phyloP scores from a whole-genome alignment of 495 filamentous ascomycete species.

The Aspergillus hancockii region DNA sequence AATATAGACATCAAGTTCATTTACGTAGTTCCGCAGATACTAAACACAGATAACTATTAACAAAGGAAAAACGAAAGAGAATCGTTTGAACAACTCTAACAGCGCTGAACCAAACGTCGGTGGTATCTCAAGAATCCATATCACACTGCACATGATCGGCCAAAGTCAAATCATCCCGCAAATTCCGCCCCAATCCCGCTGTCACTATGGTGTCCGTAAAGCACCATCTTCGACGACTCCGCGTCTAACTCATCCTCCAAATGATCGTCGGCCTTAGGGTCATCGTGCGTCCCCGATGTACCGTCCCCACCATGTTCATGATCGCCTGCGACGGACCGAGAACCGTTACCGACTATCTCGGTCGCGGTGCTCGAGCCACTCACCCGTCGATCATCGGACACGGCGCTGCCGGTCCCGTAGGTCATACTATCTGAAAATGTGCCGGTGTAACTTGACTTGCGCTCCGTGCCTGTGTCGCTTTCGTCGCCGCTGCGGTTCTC shows the following conservation, averaged over 20 bases:
- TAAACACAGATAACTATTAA: neutral
- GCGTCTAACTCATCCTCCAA: constrained; percentile 27
- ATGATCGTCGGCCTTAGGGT: constrained; percentile 19
- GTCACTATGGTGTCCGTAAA: constrained; percentile 44
- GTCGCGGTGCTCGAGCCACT: constrained; percentile 51
- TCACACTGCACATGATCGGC: constrained; percentile 3
- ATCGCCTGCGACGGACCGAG: constrained; percentile 14
- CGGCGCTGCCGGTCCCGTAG: constrained; percentile 49
- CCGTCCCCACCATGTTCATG: constrained; percentile 18
- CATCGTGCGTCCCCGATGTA: constrained; percentile 15
- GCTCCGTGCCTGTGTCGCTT: constrained; percentile 55
- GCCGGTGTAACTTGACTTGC: constrained; percentile 53
- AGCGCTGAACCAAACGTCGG: constrained; percentile 11
- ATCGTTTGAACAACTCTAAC: constrained; percentile 8
- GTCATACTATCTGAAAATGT: constrained; percentile 50
- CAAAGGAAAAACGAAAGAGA: constrained; percentile 21
- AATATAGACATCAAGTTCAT: neutral
- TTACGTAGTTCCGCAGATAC: neutral
- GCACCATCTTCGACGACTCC: constrained; percentile 35
- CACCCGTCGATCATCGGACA: constrained; percentile 49
- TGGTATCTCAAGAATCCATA: constrained; percentile 30
- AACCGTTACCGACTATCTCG: constrained; percentile 29
- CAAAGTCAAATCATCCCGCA: constrained; percentile 20
- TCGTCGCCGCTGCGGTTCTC: constrained; percentile 44
- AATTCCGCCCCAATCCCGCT: constrained; percentile 48